Percentiles rank a stretch among this genome's conserved stretches.
Evolutionary conservation across 179 eudicot species (phyloP).

Genomic region (Beta lomatogona): DNA sequence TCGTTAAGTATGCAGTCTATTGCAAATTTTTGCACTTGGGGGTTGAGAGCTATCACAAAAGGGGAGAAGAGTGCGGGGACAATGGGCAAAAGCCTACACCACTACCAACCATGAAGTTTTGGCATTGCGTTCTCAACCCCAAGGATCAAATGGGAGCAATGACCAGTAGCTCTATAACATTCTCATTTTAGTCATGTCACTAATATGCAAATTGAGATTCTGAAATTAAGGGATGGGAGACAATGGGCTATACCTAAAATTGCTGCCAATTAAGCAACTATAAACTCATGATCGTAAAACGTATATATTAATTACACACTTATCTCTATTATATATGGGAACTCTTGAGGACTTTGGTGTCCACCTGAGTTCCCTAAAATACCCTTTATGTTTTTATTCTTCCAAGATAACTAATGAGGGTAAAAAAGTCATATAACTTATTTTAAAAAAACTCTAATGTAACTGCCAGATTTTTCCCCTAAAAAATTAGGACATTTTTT

Average conservation of each 20-base stretch:
- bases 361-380: too few species aligned
- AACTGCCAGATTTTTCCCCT: too few species aligned
- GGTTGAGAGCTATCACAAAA: neutral
- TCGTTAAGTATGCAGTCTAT: neutral
- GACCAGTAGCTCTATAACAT: neutral
- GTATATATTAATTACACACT: neutral
- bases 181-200: neutral
- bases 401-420: too few species aligned
- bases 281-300: neutral
- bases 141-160: neutral
- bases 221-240: neutral
- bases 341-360: too few species aligned
- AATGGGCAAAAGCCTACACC: neutral
- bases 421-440: too few species aligned
- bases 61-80: neutral
- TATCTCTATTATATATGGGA: too few species aligned
- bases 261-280: neutral
- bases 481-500: too few species aligned
- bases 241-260: neutral
- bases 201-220: neutral
- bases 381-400: too few species aligned
- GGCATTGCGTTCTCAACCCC: neutral
- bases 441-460: too few species aligned
- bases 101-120: neutral
- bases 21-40: neutral